Percentiles rank a stretch among this genome's conserved stretches.
These are phyloP conservation scores for Mentha longifolia DNA, from an alignment of 257 asterid genomes.

Conservation along the genomic window DNA sequence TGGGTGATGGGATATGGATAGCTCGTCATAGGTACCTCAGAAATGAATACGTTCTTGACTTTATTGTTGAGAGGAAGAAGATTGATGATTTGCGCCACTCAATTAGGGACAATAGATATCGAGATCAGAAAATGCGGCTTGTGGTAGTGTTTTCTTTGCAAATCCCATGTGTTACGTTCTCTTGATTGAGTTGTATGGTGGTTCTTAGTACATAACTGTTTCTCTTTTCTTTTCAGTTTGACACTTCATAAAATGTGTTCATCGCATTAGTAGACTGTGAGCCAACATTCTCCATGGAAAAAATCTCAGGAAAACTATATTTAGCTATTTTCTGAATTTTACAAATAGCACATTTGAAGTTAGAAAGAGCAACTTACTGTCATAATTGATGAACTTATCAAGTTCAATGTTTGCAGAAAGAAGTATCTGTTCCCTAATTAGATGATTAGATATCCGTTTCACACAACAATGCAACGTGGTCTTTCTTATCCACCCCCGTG, in stretches of 20 bases:
- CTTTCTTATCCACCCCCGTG: not conserved
- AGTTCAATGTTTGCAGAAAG: not conserved
- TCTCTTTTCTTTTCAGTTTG: not conserved
- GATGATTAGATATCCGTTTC: not conserved
- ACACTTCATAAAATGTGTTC: not conserved
- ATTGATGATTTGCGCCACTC: conserved; percentile 89
- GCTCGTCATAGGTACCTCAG: conserved; percentile 73
- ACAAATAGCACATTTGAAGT: conserved; percentile 19
- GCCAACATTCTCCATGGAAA: not conserved
- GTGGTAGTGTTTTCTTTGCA: conserved; percentile 55
- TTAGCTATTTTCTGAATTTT: conserved; percentile 12
- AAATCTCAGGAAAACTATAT: conserved; percentile 11
- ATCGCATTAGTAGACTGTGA: conserved; percentile 9
- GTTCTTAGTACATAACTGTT: not conserved
- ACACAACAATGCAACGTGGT: conserved; percentile 13
- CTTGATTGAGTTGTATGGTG: conserved; percentile 26
- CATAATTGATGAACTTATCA: conserved; percentile 10
- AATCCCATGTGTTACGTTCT: conserved; percentile 21
- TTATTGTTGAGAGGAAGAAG: conserved; percentile 97
- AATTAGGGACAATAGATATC: conserved; percentile 89
- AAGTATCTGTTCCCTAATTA: not conserved
- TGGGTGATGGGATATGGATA: conserved; percentile 96
- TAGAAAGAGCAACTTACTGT: not conserved
- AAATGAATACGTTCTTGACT: conserved; percentile 88
- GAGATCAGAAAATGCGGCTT: conserved; percentile 92